These are phyloP conservation scores for Lichenothelia convexa DNA, from an alignment of 495 filamentous ascomycete genomes.

Conservation along the genomic window DNA sequence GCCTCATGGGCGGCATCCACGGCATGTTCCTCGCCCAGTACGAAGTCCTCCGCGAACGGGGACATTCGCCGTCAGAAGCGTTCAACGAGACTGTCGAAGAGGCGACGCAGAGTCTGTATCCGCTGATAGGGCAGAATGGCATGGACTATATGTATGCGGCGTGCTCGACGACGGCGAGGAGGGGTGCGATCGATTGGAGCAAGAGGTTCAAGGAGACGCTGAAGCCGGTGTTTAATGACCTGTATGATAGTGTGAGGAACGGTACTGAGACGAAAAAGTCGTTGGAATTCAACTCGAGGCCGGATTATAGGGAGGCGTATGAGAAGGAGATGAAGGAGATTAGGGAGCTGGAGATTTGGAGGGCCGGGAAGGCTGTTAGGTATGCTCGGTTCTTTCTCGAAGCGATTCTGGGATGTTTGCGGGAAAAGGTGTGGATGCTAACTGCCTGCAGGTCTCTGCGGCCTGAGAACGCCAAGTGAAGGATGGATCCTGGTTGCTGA, in stretches of 20 bases:
- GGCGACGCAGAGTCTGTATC: slow-evolving; percentile 94
- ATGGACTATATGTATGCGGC: slow-evolving; percentile 99
- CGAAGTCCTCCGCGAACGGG: slow-evolving; percentile 96
- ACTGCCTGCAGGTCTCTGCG: background rate
- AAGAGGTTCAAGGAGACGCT: slow-evolving; percentile 82
- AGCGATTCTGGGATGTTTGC: background rate
- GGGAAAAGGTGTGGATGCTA: background rate
- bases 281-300: slow-evolving; percentile 85
- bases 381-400: too few species aligned
- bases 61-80: slow-evolving; percentile 91
- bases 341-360: slow-evolving; percentile 93
- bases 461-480: background rate
- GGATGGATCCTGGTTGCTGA: background rate
- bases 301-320: slow-evolving; percentile 88
- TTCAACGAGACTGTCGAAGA: slow-evolving; percentile 99
- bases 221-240: slow-evolving; percentile 94
- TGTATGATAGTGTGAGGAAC: slow-evolving; percentile 78
- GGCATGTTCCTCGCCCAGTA: slow-evolving; percentile 99
- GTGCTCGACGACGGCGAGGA: slow-evolving; percentile 95
- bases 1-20: slow-evolving; percentile 99
- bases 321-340: slow-evolving; percentile 96
- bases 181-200: slow-evolving; percentile 98
- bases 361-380: slow-evolving; percentile 91
- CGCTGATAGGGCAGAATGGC: slow-evolving; percentile 83
- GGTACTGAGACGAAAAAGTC: slow-evolving; percentile 86